Evolutionary conservation across 2,329 filamentous ascomycete species (phyloP).

Genomic region (Intubia oerlemansii): DNA sequence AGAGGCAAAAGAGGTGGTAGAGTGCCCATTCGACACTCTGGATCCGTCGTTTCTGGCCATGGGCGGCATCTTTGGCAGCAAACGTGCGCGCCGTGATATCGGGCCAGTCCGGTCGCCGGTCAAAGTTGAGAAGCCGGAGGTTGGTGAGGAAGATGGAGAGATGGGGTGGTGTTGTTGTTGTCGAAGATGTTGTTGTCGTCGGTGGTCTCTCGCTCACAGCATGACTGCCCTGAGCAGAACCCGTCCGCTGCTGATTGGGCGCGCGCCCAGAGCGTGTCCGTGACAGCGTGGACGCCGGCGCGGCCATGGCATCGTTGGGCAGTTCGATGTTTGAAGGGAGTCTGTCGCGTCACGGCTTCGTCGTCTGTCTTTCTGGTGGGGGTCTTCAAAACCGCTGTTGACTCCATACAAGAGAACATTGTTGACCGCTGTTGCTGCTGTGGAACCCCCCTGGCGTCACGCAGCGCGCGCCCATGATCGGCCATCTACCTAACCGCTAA

Average conservation of each 20-base stretch:
- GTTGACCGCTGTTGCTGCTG: too few species aligned
- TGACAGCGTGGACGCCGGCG: conserved; percentile 8
- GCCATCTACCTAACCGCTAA: too few species aligned
- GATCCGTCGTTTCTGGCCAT: conserved; percentile 65
- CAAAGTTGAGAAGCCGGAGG: conserved; percentile 61
- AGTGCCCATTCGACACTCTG: conserved; percentile 75
- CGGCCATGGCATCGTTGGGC: too few species aligned
- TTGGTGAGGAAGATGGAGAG: conserved; percentile 59
- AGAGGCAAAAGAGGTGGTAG: conserved; percentile 69
- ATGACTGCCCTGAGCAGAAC: too few species aligned
- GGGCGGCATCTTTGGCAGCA: conserved; percentile 38
- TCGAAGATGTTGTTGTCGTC: not conserved
- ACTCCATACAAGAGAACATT: too few species aligned
- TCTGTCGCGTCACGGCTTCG: too few species aligned
- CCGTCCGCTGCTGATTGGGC: not conserved
- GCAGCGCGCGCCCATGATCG: too few species aligned
- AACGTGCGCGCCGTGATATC: conserved; percentile 50
- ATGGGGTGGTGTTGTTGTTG: not conserved
- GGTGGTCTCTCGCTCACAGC: too few species aligned
- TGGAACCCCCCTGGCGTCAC: too few species aligned
- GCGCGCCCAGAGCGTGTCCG: conserved; percentile 10
- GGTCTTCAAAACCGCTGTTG: too few species aligned
- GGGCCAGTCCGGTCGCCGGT: conserved; percentile 61
- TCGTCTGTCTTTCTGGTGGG: too few species aligned
- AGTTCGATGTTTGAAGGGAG: too few species aligned